phyloP scores from a whole-genome alignment of 2,329 filamentous ascomycete genomes.

The Exophiala spinifera region DNA sequence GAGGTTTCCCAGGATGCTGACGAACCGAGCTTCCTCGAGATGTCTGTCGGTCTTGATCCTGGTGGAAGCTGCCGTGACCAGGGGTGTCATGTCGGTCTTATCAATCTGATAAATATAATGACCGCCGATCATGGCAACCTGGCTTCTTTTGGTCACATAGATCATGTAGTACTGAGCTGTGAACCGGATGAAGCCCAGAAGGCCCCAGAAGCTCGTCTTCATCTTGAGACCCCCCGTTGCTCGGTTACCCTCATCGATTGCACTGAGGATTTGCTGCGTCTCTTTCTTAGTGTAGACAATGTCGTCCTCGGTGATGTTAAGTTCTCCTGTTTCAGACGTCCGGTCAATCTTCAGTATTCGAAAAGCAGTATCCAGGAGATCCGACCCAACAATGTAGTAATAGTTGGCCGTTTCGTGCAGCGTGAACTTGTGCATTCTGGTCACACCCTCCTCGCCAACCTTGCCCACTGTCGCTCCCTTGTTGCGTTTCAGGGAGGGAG shows the following conservation, averaged over 20 bases:
- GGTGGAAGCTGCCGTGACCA: constrained; percentile 67
- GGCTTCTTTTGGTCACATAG: constrained; percentile 90
- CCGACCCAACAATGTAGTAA: constrained; percentile 91
- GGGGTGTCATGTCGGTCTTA: constrained; percentile 82
- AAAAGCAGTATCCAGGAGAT: constrained; percentile 83
- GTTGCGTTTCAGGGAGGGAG: constrained; percentile 38
- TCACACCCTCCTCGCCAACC: constrained; percentile 45
- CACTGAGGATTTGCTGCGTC: constrained; percentile 88
- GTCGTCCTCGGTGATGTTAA: constrained; percentile 88
- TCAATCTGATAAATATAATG: constrained; percentile 96
- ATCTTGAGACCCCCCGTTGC: constrained; percentile 84
- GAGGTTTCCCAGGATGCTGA: constrained; percentile 84
- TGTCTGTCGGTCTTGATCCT: constrained; percentile 77
- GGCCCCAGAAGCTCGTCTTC: constrained; percentile 79
- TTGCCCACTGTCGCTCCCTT: constrained; percentile 36
- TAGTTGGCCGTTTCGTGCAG: constrained; percentile 90
- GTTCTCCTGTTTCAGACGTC: constrained; percentile 72
- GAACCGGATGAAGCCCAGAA: constrained; percentile 93
- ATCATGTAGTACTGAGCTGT: constrained; percentile 97
- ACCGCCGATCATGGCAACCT: constrained; percentile 91
- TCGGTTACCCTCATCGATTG: constrained; percentile 93
- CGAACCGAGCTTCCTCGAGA: constrained; percentile 82
- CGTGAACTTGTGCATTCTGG: constrained; percentile 91
- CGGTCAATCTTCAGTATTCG: constrained; percentile 93
- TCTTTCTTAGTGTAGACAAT: constrained; percentile 90